Evolutionary conservation across 1,284 basidiomycete genomes (phyloP).

Genomic region (Termitomyces sp.): DNA sequence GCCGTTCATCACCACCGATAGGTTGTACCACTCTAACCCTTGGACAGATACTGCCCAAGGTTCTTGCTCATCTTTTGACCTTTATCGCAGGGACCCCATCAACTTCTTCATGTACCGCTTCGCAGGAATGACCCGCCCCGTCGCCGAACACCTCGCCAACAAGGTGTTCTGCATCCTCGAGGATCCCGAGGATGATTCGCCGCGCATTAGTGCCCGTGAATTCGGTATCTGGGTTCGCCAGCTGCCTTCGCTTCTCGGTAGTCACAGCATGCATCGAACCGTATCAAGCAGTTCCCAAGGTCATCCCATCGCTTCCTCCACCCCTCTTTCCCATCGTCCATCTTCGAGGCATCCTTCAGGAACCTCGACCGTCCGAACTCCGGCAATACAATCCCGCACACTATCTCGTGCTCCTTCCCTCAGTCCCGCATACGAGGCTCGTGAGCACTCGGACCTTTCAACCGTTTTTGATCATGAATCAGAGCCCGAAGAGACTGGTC

Average conservation of each 20-base stretch:
- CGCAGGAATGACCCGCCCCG: slow-evolving; percentile 83
- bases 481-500: slow-evolving; percentile 34
- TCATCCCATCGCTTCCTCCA: slow-evolving; percentile 54
- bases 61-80: slow-evolving; percentile 77
- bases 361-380: slow-evolving; percentile 41
- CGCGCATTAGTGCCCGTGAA: slow-evolving; percentile 73
- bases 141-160: slow-evolving; percentile 83
- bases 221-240: slow-evolving; percentile 86
- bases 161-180: slow-evolving; percentile 84
- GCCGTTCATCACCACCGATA: slow-evolving; percentile 26
- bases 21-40: slow-evolving; percentile 97
- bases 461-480: slow-evolving; percentile 51
- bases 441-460: slow-evolving; percentile 39
- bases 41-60: slow-evolving; percentile 90
- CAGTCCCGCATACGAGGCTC: slow-evolving; percentile 49
- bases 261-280: slow-evolving; percentile 41
- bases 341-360: slow-evolving; percentile 53
- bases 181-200: slow-evolving; percentile 47
- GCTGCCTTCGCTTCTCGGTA: slow-evolving; percentile 68
- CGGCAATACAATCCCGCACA: slow-evolving; percentile 47
- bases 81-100: slow-evolving; percentile 77
- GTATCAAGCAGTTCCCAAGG: slow-evolving; percentile 56
- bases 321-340: slow-evolving; percentile 64
- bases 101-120: slow-evolving; percentile 88
- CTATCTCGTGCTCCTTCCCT: slow-evolving; percentile 59